Percentiles rank a stretch among this genome's conserved stretches.
phyloP scores from a whole-genome alignment of 495 filamentous ascomycete genomes.

The Lophiotrema nucula region DNA sequence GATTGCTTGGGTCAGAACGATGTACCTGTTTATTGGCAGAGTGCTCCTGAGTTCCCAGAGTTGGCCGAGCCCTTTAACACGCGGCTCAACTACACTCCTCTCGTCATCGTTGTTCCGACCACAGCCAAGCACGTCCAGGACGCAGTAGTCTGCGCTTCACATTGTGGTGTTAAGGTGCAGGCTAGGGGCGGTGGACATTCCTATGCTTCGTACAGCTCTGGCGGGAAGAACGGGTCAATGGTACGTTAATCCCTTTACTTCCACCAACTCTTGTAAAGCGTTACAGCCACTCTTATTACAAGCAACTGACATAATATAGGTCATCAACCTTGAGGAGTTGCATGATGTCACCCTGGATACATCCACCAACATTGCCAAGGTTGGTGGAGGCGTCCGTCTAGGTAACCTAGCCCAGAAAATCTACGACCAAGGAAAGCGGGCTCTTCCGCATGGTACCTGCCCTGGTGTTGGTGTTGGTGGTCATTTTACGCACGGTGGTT shows the following conservation, averaged over 20 bases:
- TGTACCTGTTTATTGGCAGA: background rate
- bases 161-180: constrained; percentile 60
- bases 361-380: constrained; percentile 52
- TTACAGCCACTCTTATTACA: too few species aligned
- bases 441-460: constrained; percentile 66
- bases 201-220: constrained; percentile 58
- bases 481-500: constrained; percentile 70
- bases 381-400: constrained; percentile 65
- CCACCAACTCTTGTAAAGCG: too few species aligned
- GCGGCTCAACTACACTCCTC: constrained; percentile 58
- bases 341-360: constrained; percentile 50
- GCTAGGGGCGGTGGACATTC: constrained; percentile 72
- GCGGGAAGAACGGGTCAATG: constrained; percentile 55
- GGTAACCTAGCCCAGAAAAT: constrained; percentile 59
- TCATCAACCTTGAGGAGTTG: constrained; percentile 58
- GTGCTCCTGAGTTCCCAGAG: background rate
- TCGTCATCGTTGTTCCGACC: constrained; percentile 60
- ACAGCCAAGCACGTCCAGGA: constrained; percentile 57
- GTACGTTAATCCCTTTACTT: too few species aligned
- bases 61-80: constrained; percentile 50
- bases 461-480: constrained; percentile 68
- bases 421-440: constrained; percentile 57
- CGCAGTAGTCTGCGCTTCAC: constrained; percentile 58
- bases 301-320: background rate
- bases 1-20: background rate